A percentile compares a stretch with the other conserved stretches of the same genome.
Evolutionary conservation across 345 rosid species (phyloP).

Genomic region (Carallia brachiata): DNA sequence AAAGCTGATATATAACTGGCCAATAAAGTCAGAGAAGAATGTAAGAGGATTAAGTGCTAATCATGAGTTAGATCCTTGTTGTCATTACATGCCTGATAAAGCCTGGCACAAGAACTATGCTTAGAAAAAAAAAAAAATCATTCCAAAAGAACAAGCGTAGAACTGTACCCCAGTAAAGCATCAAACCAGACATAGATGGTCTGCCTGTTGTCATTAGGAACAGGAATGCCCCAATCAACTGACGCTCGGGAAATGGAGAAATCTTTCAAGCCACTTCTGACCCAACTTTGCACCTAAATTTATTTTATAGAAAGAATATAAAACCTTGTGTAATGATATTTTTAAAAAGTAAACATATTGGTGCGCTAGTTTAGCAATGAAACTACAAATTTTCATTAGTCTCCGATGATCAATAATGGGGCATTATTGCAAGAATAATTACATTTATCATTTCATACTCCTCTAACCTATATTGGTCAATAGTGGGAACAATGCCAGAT

Average conservation of each 20-base stretch:
- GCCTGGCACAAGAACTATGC: neutral
- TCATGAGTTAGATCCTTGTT: neutral
- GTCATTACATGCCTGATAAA: no score
- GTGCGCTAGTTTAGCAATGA: neutral
- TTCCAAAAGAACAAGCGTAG: neutral
- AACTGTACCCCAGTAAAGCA: conserved; percentile 78
- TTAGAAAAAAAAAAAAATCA: neutral
- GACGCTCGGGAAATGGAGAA: conserved; percentile 96
- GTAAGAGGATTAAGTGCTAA: neutral
- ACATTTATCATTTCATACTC: no score
- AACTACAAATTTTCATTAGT: neutral
- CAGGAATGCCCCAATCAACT: conserved; percentile 97
- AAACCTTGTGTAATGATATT: neutral
- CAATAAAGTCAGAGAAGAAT: neutral
- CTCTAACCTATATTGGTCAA: no score
- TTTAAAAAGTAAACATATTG: neutral
- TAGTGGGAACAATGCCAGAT: no score
- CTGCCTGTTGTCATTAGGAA: conserved; percentile 80
- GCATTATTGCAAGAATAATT: no score
- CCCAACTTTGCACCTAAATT: conserved; percentile 88
- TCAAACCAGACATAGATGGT: conserved; percentile 99
- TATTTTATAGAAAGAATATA: conserved; percentile 1
- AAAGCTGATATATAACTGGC: conserved; percentile 86
- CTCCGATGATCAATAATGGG: no score
- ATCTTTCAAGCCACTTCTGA: conserved; percentile 78